A percentile compares a stretch with the other conserved stretches of the same genome.
Evolutionary conservation across 2,329 filamentous ascomycete genomes (phyloP).

Genomic region (Thelonectria discophora): DNA sequence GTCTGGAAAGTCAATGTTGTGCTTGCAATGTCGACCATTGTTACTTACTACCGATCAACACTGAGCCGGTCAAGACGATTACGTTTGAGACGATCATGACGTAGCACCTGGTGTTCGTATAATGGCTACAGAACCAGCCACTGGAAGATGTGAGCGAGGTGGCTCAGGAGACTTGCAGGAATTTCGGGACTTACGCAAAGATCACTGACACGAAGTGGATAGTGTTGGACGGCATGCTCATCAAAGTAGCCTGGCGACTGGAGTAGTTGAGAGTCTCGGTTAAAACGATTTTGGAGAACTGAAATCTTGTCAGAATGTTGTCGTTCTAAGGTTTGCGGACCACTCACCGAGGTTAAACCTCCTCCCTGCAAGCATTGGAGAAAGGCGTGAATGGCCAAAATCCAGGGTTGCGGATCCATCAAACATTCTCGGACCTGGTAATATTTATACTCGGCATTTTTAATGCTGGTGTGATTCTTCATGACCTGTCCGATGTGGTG

Average conservation of each 20-base stretch:
- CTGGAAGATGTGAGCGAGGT: background rate
- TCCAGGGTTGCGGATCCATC: conserved; percentile 25
- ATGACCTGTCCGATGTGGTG: conserved; percentile 4
- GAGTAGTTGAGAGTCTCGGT: too few species aligned
- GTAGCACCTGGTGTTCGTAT: too few species aligned
- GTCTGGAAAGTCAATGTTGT: too few species aligned
- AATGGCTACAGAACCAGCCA: too few species aligned
- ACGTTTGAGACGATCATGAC: background rate
- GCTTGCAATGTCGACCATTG: too few species aligned
- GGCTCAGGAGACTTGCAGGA: background rate
- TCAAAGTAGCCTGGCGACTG: too few species aligned
- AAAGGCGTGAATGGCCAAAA: conserved; percentile 16
- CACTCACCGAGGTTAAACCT: conserved; percentile 7
- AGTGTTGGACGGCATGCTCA: too few species aligned
- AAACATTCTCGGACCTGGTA: conserved; percentile 8
- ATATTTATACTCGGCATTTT: conserved; percentile 5
- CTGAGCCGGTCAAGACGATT: conserved; percentile 25
- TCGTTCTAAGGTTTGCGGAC: background rate
- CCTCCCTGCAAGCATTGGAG: conserved; percentile 27
- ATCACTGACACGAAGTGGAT: too few species aligned
- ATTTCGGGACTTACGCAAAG: too few species aligned
- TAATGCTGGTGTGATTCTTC: conserved; percentile 18
- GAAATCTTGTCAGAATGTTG: background rate
- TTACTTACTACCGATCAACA: conserved; percentile 8
- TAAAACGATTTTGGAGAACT: conserved; percentile 24